Conservation (phyloP, 192 early-diverging fungal genomes). For the Gaertneriomyces semiglobifer region DNA sequence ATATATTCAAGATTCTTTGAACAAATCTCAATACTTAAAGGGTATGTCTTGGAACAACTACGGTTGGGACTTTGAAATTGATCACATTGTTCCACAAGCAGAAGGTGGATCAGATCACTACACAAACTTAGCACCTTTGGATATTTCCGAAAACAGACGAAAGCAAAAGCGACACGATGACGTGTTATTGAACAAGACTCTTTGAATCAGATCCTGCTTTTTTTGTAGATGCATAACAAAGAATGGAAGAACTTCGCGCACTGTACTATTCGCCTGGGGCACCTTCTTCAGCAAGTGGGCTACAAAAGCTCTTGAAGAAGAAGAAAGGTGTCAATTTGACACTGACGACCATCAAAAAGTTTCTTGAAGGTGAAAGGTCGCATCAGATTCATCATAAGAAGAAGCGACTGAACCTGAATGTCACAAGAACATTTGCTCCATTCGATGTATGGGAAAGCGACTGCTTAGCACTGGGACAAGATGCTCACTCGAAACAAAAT, state of each 20-base stretch:
- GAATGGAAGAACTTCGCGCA: slow-evolving; percentile 10
- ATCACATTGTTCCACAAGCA: slow-evolving; percentile 4
- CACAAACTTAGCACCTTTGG: slow-evolving; percentile 8
- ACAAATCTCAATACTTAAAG: background rate
- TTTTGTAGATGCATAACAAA: background rate
- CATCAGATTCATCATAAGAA: slow-evolving; percentile 21
- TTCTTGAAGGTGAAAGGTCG: slow-evolving; percentile 9
- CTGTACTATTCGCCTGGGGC: slow-evolving; percentile 15
- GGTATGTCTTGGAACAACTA: slow-evolving; percentile 12
- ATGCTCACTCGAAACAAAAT: slow-evolving; percentile 17
- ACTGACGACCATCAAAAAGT: slow-evolving; percentile 1
- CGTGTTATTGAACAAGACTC: background rate
- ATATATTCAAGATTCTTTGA: slow-evolving; percentile 10
- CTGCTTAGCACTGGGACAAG: slow-evolving; percentile 6
- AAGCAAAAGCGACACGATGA: slow-evolving; percentile 1
- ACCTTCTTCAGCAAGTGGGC: slow-evolving; percentile 1
- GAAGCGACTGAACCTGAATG: slow-evolving; percentile 20
- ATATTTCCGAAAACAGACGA: background rate
- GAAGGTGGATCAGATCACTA: slow-evolving; percentile 11
- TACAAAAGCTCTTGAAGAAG: slow-evolving; percentile 13
- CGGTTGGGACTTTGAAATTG: slow-evolving; percentile 13
- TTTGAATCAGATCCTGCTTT: background rate
- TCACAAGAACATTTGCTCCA: slow-evolving; percentile 9
- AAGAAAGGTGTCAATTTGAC: background rate
- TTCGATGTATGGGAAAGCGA: slow-evolving; percentile 23